Evolutionary conservation across 768 basidiomycete species (phyloP).

Genomic region (Tephrocybe rancida): DNA sequence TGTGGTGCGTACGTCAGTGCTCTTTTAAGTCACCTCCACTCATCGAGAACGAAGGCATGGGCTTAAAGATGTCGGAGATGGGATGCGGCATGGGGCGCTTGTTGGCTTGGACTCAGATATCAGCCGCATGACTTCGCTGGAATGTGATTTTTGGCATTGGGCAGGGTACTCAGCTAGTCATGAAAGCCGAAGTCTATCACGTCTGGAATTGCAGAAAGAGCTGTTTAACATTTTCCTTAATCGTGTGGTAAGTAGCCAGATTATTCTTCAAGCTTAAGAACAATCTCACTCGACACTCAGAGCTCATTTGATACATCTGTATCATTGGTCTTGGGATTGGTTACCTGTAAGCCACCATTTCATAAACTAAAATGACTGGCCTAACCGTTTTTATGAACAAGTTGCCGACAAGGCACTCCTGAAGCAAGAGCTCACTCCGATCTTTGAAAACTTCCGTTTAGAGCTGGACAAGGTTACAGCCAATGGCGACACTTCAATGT

Average conservation of each 20-base stretch:
- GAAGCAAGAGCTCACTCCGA: constrained; percentile 24
- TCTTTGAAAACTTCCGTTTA: constrained; percentile 28
- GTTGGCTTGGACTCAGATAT: neutral
- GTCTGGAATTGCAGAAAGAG: constrained; percentile 26
- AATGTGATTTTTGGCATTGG: constrained; percentile 5
- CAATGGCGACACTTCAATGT: constrained; percentile 25
- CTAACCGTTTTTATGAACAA: constrained; percentile 6
- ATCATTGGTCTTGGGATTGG: constrained; percentile 27
- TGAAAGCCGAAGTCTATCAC: constrained; percentile 20
- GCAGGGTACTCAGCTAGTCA: constrained; percentile 7
- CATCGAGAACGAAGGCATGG: neutral
- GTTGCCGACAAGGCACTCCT: constrained; percentile 21
- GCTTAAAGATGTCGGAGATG: constrained; percentile 6
- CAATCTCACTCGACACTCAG: constrained; percentile 9
- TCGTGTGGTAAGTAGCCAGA: constrained; percentile 20
- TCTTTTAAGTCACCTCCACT: neutral
- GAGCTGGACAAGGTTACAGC: constrained; percentile 19
- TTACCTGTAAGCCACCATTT: constrained; percentile 22
- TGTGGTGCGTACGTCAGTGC: constrained; percentile 18
- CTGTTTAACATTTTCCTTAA: constrained; percentile 30
- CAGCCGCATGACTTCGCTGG: neutral
- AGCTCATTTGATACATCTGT: constrained; percentile 29
- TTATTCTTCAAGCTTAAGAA: neutral
- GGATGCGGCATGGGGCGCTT: neutral
- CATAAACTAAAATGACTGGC: neutral